Evolutionary conservation across 139 green algal genomes (phyloP), one percentile per base, ranked within the genome.

Genomic region (Limnomonas spitsbergensis): DNA sequence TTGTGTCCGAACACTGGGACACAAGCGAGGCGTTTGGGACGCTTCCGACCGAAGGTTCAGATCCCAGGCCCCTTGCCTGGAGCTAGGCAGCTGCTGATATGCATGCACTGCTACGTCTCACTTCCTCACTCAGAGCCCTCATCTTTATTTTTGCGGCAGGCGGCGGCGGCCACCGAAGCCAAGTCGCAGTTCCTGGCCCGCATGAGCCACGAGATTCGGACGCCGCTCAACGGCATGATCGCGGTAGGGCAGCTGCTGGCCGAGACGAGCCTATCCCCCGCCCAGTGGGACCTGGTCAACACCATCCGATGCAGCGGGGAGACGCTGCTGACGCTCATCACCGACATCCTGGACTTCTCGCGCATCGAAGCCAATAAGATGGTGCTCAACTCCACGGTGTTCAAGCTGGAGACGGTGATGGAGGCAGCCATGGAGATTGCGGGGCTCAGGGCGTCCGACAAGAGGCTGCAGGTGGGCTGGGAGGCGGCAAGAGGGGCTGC

Each of bases 191-290:
- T 98, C 87, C 89, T 98, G 52, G 93, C 94, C 7, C 89, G 89
- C 68, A 98, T 98, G 94, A 92, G 83, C 31, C 94, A 98, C 77
- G 94, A 98, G 81, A 97, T 98, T 74, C 85, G 94, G 39, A 98
- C 94, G 4, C 94, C 94, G 1, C 89, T 98, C 34, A 98, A 98
- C 38, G 67, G 94, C 53, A 95, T 98, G 84, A 96, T 98, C 54
- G 92, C 91, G 0, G 94, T 98, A 42, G 87, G 91, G 2, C 93
- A 97, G 84, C 82, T 97, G 78, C 86, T 98, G 66, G 89, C 86
- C 4, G 92, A 94, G 40, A 94, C 92, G 1, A 72, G 72, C 31
- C 87, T 97, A 82, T 67, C 39, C 29, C 70, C 70, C 7, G 70
- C 70, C 3, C 70, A 77, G 70, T 90, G 86, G 86, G 94, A 98